A percentile compares a stretch with the other conserved stretches of the same genome.
phyloP scores from a whole-genome alignment of 177 flowering plant species.

The Vitis hybrid region DNA sequence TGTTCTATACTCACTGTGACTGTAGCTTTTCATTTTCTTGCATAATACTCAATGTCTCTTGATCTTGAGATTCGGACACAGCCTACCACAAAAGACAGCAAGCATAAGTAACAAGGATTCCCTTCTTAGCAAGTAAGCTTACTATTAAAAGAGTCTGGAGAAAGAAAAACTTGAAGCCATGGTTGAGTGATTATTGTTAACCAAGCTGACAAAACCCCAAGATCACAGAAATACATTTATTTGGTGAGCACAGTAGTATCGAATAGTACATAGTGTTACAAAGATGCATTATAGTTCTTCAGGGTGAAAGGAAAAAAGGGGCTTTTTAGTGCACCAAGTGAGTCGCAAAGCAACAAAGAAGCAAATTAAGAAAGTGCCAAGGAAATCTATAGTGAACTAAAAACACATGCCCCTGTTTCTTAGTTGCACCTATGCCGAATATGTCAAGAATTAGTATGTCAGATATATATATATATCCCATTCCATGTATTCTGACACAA shows the following conservation, averaged over 20 bases:
- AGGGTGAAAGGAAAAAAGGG: too few species aligned
- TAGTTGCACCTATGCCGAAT: too few species aligned
- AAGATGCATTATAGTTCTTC: too few species aligned
- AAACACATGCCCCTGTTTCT: too few species aligned
- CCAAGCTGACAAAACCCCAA: not conserved
- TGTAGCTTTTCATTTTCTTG: slow-evolving; percentile 6
- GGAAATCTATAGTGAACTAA: too few species aligned
- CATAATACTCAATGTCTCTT: slow-evolving; percentile 1
- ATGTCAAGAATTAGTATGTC: too few species aligned
- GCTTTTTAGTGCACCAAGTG: too few species aligned
- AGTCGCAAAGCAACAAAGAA: too few species aligned
- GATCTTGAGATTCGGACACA: not conserved
- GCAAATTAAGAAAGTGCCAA: too few species aligned
- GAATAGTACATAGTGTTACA: not conserved
- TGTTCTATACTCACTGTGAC: slow-evolving; percentile 9
- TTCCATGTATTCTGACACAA: too few species aligned
- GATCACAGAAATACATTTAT: not conserved
- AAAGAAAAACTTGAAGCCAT: not conserved
- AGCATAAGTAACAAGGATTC: not conserved
- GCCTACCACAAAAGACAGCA: not conserved
- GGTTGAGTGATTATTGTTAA: not conserved
- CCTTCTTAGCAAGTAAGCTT: not conserved
- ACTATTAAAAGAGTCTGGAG: not conserved
- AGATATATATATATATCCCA: too few species aligned
- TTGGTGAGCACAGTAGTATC: not conserved